phyloP scores from a whole-genome alignment of 169 alveolate genomes.

The Blepharisma undulans region DNA sequence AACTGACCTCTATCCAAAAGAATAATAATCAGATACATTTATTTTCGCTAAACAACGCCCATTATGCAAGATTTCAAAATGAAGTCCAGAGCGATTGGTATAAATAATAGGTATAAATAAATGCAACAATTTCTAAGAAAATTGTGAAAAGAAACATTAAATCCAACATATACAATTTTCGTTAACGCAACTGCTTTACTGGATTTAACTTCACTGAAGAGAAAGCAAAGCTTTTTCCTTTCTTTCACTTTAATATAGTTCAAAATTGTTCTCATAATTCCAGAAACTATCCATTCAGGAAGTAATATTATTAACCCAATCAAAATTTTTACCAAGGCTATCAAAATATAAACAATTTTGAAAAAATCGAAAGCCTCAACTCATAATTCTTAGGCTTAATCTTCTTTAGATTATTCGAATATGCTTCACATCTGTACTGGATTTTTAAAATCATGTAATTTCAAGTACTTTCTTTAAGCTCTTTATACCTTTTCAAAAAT shows the following conservation, averaged over 20 bases:
- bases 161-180: slow-evolving; percentile 44
- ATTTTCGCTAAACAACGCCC: background rate
- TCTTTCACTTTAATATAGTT: slow-evolving; percentile 60
- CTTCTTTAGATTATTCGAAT: slow-evolving; percentile 45
- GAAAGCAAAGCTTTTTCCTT: slow-evolving; percentile 56
- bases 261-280: slow-evolving; percentile 54
- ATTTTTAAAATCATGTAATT: slow-evolving; percentile 37
- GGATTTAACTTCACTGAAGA: slow-evolving; percentile 73
- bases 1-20: background rate
- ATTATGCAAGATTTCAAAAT: background rate
- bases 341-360: background rate
- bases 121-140: background rate
- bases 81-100: background rate
- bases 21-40: background rate
- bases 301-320: slow-evolving; percentile 38
- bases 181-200: slow-evolving; percentile 74
- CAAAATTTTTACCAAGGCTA: slow-evolving; percentile 38
- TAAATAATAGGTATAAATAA: background rate
- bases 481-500: slow-evolving; percentile 64
- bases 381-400: slow-evolving; percentile 49
- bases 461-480: slow-evolving; percentile 36
- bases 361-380: slow-evolving; percentile 34
- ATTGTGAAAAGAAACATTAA: background rate
- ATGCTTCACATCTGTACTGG: slow-evolving; percentile 34
- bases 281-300: slow-evolving; percentile 56